phyloP scores from a whole-genome alignment of 2,329 filamentous ascomycete species.

The Xylaria sp. region DNA sequence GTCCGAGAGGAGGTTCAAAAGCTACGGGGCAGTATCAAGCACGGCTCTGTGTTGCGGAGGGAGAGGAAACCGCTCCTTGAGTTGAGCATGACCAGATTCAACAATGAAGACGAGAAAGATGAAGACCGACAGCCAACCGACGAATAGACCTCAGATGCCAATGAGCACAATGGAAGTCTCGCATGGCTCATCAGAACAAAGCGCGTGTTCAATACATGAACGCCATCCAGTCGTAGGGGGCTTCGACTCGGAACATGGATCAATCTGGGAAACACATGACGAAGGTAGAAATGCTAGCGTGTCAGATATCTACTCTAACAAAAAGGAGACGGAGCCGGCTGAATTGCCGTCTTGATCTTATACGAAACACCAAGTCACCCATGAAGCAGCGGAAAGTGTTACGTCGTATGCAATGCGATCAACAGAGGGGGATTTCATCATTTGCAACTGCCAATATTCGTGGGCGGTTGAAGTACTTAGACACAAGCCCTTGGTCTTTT shows the following conservation, averaged over 20 bases:
- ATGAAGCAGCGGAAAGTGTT: too few relatives aligned
- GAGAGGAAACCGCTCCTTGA: slow-evolving; percentile 39
- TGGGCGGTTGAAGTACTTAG: too few relatives aligned
- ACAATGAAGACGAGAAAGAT: slow-evolving; percentile 41
- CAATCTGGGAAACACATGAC: not conserved
- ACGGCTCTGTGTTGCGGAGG: slow-evolving; percentile 31
- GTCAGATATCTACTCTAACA: not conserved
- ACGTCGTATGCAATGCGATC: too few relatives aligned
- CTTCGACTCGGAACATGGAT: not conserved
- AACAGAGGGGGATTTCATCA: too few relatives aligned
- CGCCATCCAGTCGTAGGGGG: not conserved
- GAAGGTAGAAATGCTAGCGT: not conserved
- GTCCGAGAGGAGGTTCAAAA: slow-evolving; percentile 48
- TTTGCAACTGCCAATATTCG: too few relatives aligned
- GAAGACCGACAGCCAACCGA: slow-evolving; percentile 29
- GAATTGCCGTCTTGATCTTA: too few relatives aligned
- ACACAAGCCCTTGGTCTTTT: too few relatives aligned
- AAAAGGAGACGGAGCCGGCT: not conserved
- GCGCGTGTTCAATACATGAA: not conserved
- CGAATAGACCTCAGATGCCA: slow-evolving; percentile 29
- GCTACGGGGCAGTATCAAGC: slow-evolving; percentile 34
- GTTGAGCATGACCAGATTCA: slow-evolving; percentile 54
- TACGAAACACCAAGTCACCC: too few relatives aligned
- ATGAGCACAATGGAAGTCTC: slow-evolving; percentile 6
- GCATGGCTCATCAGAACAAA: not conserved